A percentile compares a stretch with the other conserved stretches of the same genome.
phyloP scores from a whole-genome alignment of 1,284 basidiomycete species.

The Kwoniella shivajii region DNA sequence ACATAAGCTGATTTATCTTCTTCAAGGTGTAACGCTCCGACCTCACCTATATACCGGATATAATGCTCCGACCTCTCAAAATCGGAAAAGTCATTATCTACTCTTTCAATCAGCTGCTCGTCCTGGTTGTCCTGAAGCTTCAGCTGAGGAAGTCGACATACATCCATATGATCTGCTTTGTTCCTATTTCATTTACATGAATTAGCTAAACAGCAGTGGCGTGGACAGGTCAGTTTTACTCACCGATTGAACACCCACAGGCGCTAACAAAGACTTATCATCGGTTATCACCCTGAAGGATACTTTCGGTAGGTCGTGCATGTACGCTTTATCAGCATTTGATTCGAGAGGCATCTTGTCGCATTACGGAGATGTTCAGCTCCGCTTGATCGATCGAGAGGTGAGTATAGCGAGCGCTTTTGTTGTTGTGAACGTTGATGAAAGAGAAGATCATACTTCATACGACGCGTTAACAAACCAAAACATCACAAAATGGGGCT shows the following conservation, averaged over 20 bases:
- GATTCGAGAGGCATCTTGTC: conserved; percentile 35
- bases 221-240: too few species aligned
- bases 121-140: not conserved
- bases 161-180: conserved; percentile 50
- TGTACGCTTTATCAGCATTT: conserved; percentile 36
- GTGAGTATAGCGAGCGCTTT: not conserved
- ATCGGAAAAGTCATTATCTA: conserved; percentile 77
- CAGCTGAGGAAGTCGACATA: conserved; percentile 16
- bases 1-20: conserved; percentile 1
- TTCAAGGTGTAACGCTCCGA: not conserved
- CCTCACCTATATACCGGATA: conserved; percentile 81
- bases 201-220: not conserved
- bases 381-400: not conserved
- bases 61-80: conserved; percentile 81
- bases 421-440: not conserved
- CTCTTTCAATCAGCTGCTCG: conserved; percentile 3
- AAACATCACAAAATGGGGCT: too few species aligned
- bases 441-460: too few species aligned
- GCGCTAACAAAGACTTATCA: conserved; percentile 36
- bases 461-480: too few species aligned
- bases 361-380: not conserved
- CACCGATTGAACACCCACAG: conserved; percentile 49
- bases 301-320: conserved; percentile 46
- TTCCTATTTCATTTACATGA: conserved; percentile 25
- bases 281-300: conserved; percentile 49